These are phyloP conservation scores for Vitis rotundifolia DNA, from an alignment of 164 flowering plant species.

Conservation along the genomic window DNA sequence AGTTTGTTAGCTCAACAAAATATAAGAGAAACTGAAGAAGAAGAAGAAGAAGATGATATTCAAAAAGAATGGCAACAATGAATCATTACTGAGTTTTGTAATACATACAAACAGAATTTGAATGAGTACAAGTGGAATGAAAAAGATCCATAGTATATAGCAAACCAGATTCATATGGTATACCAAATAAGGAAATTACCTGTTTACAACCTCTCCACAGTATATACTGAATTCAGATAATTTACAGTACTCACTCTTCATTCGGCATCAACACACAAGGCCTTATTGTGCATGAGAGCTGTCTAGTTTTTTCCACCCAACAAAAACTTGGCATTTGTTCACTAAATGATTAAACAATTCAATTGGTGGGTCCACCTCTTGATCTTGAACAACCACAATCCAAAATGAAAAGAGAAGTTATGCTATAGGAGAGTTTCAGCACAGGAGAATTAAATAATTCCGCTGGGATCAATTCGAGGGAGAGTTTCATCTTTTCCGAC, in stretches of 20 bases:
- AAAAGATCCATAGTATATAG: background rate
- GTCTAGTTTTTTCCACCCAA: background rate
- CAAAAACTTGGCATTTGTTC: background rate
- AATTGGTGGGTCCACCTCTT: background rate
- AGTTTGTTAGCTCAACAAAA: no score
- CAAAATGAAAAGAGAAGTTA: background rate
- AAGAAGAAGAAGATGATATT: background rate
- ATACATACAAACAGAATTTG: background rate
- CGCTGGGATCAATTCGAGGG: slow-evolving; percentile 18
- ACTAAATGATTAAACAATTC: slow-evolving; percentile 3
- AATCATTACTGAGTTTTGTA: background rate
- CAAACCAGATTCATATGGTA: background rate
- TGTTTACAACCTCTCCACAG: slow-evolving; percentile 2
- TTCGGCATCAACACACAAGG: slow-evolving; percentile 20
- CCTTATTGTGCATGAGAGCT: slow-evolving; percentile 19
- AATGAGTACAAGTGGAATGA: background rate
- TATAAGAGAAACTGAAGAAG: background rate
- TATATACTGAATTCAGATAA: slow-evolving; percentile 1
- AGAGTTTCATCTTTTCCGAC: slow-evolving; percentile 40
- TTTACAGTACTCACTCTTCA: slow-evolving; percentile 5
- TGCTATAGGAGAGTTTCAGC: background rate
- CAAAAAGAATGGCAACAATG: background rate
- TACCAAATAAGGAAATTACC: background rate
- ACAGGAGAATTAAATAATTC: background rate
- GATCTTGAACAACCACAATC: slow-evolving; percentile 7